Evolutionary conservation across 108 stramenopile genomes (phyloP).

Genomic region (Nannochloropsis salina): DNA sequence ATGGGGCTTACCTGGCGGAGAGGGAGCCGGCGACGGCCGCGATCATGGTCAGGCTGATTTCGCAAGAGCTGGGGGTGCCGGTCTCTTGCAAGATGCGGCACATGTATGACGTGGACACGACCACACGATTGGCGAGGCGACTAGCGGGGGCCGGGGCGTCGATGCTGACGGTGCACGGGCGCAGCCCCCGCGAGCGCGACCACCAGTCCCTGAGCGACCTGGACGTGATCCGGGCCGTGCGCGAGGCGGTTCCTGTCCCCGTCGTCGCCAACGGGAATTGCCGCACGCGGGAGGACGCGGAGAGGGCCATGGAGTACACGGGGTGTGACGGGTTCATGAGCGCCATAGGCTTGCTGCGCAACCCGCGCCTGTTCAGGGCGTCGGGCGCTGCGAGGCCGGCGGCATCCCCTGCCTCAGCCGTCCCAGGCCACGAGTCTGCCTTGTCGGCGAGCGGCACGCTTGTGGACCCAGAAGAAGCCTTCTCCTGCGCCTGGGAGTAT

Average conservation of each 20-base stretch:
- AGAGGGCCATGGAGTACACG: background rate
- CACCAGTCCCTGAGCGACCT: background rate
- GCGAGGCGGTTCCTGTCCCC: background rate
- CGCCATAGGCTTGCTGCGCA: background rate
- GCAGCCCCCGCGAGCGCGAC: background rate
- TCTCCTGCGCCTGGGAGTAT: slow-evolving; percentile 6
- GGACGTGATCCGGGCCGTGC: background rate
- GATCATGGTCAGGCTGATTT: background rate
- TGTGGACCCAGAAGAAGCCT: background rate
- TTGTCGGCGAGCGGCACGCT: background rate
- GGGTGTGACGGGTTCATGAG: slow-evolving; percentile 13
- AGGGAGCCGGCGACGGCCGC: background rate
- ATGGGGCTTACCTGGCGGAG: background rate
- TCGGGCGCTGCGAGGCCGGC: too few relatives aligned
- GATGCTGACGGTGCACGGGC: background rate
- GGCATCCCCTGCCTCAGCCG: background rate
- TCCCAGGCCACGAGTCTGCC: background rate
- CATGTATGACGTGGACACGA: background rate
- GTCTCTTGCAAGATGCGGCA: background rate
- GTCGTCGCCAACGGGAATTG: background rate
- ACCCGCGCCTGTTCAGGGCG: background rate
- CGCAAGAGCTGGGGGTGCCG: background rate
- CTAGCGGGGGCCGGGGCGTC: background rate
- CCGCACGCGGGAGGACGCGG: slow-evolving; percentile 6
- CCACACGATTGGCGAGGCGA: background rate